Base-by-base conservation (phyloP, 305 asterid species). In the Fraxinus dipetala region DNA sequence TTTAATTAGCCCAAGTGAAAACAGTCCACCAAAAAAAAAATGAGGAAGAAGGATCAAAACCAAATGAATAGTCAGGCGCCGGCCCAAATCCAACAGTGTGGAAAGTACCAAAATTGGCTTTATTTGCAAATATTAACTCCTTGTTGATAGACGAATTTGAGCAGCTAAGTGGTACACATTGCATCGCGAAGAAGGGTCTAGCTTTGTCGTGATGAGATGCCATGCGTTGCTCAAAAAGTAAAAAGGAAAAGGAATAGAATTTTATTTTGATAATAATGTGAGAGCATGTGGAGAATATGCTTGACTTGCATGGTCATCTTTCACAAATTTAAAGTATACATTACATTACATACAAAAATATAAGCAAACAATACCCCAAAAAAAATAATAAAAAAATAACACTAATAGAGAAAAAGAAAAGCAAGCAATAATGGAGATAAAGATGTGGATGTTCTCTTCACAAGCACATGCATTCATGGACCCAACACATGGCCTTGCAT, bases 401-500 rank as follows among this genome's bases (percentile, higher is more conserved):
- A 1, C 36, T 10, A 67, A 67, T 3, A 5, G 18, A 26, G 74
- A 67, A 26, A 65, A 65, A 67, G 36, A 67, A 67, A 61, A 26
- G 36, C 18, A 67, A 67, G 74, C 74, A 67, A 67, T 67, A 67
- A 67, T 67, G 74, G 36, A 67, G 74, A 67, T 67, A 26, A 67
- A 67, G 34, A 26, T 67, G 74, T 28, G 36, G 20, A 28, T 10
- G 74, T 67, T 16, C 30, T 67, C 2, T 11, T 28, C 36, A 3
- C 35, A 28, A 28, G 74, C 74, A 67, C 74, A 67, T 67, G 74
- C 74, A 65, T 26, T 28, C 74, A 54, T 69, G 79, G 81, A 80
- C 78, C 78, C 75, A 65, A 38, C 85, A 79, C 82, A 79, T 79
- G 85, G 76, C 77, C 82, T 43, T 43, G 54, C 54, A 43, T 43